A percentile compares a stretch with the other conserved stretches of the same genome.
phyloP scores from a whole-genome alignment of 768 basidiomycete genomes.

The Udeniomyces megalosporus region DNA sequence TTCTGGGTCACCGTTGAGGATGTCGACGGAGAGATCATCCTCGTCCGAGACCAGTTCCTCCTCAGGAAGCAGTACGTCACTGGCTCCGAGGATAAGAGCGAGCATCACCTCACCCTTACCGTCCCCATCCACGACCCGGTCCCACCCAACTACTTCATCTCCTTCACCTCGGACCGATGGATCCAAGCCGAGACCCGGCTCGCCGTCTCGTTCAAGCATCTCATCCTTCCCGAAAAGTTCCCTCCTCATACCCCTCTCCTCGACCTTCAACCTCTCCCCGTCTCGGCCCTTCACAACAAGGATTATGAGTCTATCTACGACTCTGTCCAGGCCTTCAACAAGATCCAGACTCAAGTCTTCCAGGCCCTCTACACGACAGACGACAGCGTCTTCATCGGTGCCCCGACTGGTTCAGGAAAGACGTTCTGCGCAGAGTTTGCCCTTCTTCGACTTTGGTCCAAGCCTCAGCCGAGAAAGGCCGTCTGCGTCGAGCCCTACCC shows the following conservation, averaged over 20 bases:
- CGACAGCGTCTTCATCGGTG: constrained; percentile 92
- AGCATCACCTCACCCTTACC: constrained; percentile 78
- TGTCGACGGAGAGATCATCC: constrained; percentile 88
- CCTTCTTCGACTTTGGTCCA: constrained; percentile 84
- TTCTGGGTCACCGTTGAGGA: constrained; percentile 94
- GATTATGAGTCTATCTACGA: constrained; percentile 79
- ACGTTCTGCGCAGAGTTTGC: constrained; percentile 97
- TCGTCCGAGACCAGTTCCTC: constrained; percentile 86
- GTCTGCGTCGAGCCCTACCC: constrained; percentile 94
- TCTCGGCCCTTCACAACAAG: constrained; percentile 81
- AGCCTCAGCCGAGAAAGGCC: constrained; percentile 59
- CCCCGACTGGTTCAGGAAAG: constrained; percentile 92
- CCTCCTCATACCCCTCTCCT: constrained; percentile 81
- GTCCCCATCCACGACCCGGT: constrained; percentile 95
- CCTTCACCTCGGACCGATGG: constrained; percentile 88
- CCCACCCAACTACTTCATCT: constrained; percentile 96
- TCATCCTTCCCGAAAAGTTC: constrained; percentile 94
- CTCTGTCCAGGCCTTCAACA: constrained; percentile 78
- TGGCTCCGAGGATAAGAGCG: constrained; percentile 46
- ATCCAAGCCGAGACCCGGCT: constrained; percentile 84
- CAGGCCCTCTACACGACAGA: constrained; percentile 91
- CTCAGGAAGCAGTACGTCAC: constrained; percentile 72
- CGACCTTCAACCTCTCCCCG: constrained; percentile 75
- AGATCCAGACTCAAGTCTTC: constrained; percentile 98
- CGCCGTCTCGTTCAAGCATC: constrained; percentile 92